These are phyloP conservation scores for Amniculicola lignicola DNA, from an alignment of 495 filamentous ascomycete species.

Conservation along the genomic window DNA sequence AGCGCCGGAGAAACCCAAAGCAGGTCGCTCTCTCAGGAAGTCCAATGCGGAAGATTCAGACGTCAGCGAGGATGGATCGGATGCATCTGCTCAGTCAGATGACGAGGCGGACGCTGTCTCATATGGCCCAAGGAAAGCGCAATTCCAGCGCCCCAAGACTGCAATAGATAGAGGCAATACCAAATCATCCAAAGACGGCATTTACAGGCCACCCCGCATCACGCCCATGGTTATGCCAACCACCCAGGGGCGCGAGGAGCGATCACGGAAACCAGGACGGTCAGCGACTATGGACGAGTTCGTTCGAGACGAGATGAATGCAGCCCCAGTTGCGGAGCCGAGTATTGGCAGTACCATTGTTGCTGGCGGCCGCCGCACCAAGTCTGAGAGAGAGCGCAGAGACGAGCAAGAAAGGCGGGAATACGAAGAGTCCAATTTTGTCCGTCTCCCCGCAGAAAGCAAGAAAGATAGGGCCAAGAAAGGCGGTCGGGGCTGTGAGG, in stretches of 20 bases:
- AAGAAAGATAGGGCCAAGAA: slow-evolving; percentile 68
- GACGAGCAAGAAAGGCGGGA: slow-evolving; percentile 67
- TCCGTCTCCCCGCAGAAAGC: slow-evolving; percentile 73
- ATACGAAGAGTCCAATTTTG: slow-evolving; percentile 87
- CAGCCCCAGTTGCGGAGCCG: slow-evolving; percentile 71
- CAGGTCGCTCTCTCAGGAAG: slow-evolving; percentile 32
- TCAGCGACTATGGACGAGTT: slow-evolving; percentile 84
- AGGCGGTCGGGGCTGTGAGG: slow-evolving; percentile 49
- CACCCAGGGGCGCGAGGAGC: slow-evolving; percentile 54
- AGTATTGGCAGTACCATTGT: slow-evolving; percentile 81
- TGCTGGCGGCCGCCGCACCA: slow-evolving; percentile 65
- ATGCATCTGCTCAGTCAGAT: slow-evolving; percentile 36
- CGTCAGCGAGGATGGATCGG: slow-evolving; percentile 31
- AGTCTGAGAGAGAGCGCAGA: slow-evolving; percentile 64
- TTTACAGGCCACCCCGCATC: slow-evolving; percentile 84
- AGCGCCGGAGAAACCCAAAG: slow-evolving; percentile 28
- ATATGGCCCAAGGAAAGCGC: slow-evolving; percentile 63
- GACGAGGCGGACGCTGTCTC: slow-evolving; percentile 57
- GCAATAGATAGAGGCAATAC: slow-evolving; percentile 31
- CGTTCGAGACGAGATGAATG: slow-evolving; percentile 72
- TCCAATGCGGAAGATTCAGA: slow-evolving; percentile 44
- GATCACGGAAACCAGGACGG: slow-evolving; percentile 49
- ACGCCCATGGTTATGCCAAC: slow-evolving; percentile 65
- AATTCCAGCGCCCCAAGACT: slow-evolving; percentile 48
- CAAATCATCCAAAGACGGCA: slow-evolving; percentile 46